Conservation (phyloP, 352 stramenopile species). For the Phytophthora kernoviae region DNA sequence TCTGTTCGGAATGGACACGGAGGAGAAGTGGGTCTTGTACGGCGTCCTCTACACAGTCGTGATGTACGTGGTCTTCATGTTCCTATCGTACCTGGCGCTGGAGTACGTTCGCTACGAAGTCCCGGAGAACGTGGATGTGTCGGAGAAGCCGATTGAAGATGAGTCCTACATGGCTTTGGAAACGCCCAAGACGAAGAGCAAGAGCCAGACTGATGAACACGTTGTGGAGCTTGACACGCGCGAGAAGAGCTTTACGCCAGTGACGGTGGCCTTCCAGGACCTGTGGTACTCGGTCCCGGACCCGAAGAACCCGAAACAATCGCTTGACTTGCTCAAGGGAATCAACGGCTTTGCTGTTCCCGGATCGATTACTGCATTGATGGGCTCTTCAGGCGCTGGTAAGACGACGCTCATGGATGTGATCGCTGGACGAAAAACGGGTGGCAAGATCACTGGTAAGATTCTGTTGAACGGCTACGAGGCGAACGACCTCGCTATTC, state of each 20-base stretch:
- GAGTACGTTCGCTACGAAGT: slow-evolving; percentile 29
- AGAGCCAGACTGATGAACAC: background rate
- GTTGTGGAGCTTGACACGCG: background rate
- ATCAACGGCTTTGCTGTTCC: slow-evolving; percentile 9
- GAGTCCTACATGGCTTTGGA: slow-evolving; percentile 2
- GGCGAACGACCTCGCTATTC: slow-evolving; percentile 29
- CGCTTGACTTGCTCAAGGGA: slow-evolving; percentile 7
- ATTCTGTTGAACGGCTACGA: slow-evolving; percentile 41
- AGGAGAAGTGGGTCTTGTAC: slow-evolving; percentile 42
- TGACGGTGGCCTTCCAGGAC: slow-evolving; percentile 17
- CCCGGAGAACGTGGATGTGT: slow-evolving; percentile 29
- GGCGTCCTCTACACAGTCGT: slow-evolving; percentile 40
- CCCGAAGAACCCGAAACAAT: background rate
- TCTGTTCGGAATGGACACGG: slow-evolving; percentile 43
- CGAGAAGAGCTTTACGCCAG: slow-evolving; percentile 12
- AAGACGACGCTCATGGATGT: slow-evolving; percentile 8
- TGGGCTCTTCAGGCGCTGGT: slow-evolving; percentile 3
- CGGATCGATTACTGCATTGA: slow-evolving; percentile 5
- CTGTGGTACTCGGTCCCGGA: slow-evolving; percentile 8
- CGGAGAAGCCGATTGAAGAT: slow-evolving; percentile 12
- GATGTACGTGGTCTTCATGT: slow-evolving; percentile 41
- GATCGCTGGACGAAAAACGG: background rate
- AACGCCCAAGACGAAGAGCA: slow-evolving; percentile 4
- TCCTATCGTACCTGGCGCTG: slow-evolving; percentile 33
- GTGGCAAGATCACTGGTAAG: slow-evolving; percentile 31